These are phyloP conservation scores for Fraxinus velutina DNA, from an alignment of 305 asterid genomes.

Conservation along the genomic window DNA sequence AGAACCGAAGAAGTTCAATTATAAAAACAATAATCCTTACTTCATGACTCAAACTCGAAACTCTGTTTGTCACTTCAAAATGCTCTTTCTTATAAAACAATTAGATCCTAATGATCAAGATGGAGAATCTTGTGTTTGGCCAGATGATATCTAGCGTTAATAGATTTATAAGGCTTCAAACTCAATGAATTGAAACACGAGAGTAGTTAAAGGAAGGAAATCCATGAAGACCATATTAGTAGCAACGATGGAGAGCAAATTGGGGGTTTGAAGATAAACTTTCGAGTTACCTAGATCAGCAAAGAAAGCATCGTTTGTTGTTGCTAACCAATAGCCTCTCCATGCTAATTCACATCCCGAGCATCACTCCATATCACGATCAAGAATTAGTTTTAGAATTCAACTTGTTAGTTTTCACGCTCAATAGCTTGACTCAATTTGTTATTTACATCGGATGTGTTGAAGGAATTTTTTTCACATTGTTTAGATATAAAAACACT, in stretches of 20 bases:
- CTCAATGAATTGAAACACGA: background rate
- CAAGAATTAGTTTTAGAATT: background rate
- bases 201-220: background rate
- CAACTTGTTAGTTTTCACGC: background rate
- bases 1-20: too few species aligned
- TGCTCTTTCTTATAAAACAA: background rate
- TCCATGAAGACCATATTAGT: background rate
- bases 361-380: background rate
- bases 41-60: background rate
- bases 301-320: too few species aligned
- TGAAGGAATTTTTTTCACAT: background rate
- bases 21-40: too few species aligned
- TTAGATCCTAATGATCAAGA: background rate
- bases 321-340: background rate
- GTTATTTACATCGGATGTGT: background rate
- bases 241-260: background rate
- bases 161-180: background rate
- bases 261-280: background rate
- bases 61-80: background rate
- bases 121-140: background rate
- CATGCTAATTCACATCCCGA: background rate
- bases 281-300: background rate
- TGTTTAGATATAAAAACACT: background rate
- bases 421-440: background rate
- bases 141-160: background rate